Percentiles rank a stretch among this genome's conserved stretches.
Conservation (phyloP, 1,284 basidiomycete species). For the Naganishia liquefaciens region DNA sequence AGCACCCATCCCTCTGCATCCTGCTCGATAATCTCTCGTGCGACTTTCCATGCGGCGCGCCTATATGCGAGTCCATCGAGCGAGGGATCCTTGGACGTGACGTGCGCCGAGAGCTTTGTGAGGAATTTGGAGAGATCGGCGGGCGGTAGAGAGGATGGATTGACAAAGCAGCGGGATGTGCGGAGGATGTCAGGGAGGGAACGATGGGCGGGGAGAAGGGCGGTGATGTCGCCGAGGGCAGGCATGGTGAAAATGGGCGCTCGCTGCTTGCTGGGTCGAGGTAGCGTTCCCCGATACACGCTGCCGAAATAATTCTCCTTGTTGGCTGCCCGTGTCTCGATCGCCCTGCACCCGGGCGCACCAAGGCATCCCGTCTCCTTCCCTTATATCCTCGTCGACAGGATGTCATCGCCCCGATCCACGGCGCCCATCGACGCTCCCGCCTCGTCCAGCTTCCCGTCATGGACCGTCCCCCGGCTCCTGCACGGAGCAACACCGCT, state of each 20-base stretch:
- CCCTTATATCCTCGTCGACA: background rate
- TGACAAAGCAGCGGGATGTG: slow-evolving; percentile 39
- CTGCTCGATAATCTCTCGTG: slow-evolving; percentile 39
- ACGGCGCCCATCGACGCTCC: too few relatives aligned
- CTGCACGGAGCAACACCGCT: background rate
- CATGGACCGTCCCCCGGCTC: slow-evolving; percentile 6
- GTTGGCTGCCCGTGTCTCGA: background rate
- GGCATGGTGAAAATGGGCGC: too few relatives aligned
- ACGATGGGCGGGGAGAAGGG: slow-evolving; percentile 37
- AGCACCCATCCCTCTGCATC: slow-evolving; percentile 48
- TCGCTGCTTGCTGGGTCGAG: too few relatives aligned
- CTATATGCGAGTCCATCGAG: slow-evolving; percentile 28
- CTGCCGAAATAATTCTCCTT: background rate
- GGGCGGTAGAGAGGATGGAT: slow-evolving; percentile 41
- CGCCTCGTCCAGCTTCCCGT: too few relatives aligned
- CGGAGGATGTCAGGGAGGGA: slow-evolving; percentile 42
- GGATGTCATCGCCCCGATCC: background rate
- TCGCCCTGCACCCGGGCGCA: background rate
- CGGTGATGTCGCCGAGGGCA: background rate
- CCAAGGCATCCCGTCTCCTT: background rate
- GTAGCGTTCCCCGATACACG: background rate
- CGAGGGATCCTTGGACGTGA: slow-evolving; percentile 29
- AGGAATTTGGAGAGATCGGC: slow-evolving; percentile 42
- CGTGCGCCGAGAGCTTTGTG: slow-evolving; percentile 42
- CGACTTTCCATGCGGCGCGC: slow-evolving; percentile 36